phyloP scores from a whole-genome alignment of 768 basidiomycete species.

The Tricholoma hemisulphureum region DNA sequence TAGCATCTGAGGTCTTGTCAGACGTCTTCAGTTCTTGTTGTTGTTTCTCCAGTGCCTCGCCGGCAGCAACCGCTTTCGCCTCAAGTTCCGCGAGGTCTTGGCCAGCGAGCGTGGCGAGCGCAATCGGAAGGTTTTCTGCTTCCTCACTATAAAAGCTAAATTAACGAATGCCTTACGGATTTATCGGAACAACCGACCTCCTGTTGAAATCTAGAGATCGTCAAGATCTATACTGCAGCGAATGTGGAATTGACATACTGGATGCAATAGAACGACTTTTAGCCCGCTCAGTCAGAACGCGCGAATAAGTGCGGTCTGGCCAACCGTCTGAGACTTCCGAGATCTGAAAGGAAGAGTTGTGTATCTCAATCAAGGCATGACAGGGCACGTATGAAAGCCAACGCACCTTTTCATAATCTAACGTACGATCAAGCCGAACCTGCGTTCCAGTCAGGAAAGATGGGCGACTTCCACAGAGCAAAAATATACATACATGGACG shows the following conservation, averaged over 20 bases:
- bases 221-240: background rate
- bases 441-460: background rate
- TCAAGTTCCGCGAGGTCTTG: constrained; percentile 20
- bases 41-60: constrained; percentile 1
- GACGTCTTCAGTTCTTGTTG: background rate
- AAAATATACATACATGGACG: constrained; percentile 22
- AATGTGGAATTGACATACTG: constrained; percentile 10
- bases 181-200: constrained; percentile 5
- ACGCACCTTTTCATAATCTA: background rate
- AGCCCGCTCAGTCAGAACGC: constrained; percentile 10
- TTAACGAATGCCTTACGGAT: background rate
- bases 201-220: constrained; percentile 11
- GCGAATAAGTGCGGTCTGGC: constrained; percentile 5
- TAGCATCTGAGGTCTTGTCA: background rate
- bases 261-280: constrained; percentile 15
- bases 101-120: constrained; percentile 20
- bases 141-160: background rate
- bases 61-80: constrained; percentile 12
- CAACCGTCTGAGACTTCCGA: constrained; percentile 7
- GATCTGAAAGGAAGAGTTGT: background rate
- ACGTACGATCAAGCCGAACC: constrained; percentile 17
- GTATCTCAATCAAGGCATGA: background rate
- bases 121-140: constrained; percentile 13
- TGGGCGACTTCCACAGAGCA: background rate
- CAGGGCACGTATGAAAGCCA: too few relatives aligned